phyloP scores from a whole-genome alignment of 1,139 yeast species.

The Pichia sp. region DNA sequence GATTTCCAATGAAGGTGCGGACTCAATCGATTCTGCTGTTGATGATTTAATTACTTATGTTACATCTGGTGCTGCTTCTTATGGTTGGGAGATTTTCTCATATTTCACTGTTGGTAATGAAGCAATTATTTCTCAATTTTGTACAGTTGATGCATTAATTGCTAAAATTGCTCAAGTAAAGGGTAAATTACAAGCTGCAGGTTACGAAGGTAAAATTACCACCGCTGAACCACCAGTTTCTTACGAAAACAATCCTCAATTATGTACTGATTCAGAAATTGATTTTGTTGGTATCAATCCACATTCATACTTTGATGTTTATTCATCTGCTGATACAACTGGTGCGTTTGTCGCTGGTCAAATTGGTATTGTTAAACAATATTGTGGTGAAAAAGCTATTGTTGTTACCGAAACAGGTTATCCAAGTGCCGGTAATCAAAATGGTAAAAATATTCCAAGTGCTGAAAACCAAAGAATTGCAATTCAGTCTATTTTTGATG shows the following conservation, averaged over 20 bases:
- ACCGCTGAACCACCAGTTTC: constrained; percentile 88
- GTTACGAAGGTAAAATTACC: constrained; percentile 70
- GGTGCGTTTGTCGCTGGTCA: constrained; percentile 70
- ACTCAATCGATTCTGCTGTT: constrained; percentile 60
- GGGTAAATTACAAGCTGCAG: constrained; percentile 51
- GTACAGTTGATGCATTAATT: constrained; percentile 53
- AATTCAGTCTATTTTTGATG: constrained; percentile 51
- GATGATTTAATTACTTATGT: constrained; percentile 44
- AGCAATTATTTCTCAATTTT: constrained; percentile 61
- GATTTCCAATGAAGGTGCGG: constrained; percentile 58
- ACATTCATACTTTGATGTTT: constrained; percentile 74
- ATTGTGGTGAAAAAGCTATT: constrained; percentile 45
- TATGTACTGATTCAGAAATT: constrained; percentile 62
- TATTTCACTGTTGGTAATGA: constrained; percentile 82
- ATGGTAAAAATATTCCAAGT: constrained; percentile 72
- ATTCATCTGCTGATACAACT: constrained; percentile 55
- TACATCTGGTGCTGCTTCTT: constrained; percentile 40
- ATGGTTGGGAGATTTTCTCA: constrained; percentile 65
- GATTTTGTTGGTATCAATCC: constrained; percentile 83
- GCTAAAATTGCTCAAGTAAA: constrained; percentile 61
- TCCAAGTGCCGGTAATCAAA: constrained; percentile 65
- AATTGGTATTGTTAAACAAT: constrained; percentile 43
- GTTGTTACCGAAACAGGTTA: constrained; percentile 83
- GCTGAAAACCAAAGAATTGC: constrained; percentile 66
- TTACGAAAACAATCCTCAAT: constrained; percentile 53